Evolutionary conservation across 208 protist species (phyloP), one percentile per base, ranked within the genome.

Genomic region (Sergeia podlipaevii): DNA sequence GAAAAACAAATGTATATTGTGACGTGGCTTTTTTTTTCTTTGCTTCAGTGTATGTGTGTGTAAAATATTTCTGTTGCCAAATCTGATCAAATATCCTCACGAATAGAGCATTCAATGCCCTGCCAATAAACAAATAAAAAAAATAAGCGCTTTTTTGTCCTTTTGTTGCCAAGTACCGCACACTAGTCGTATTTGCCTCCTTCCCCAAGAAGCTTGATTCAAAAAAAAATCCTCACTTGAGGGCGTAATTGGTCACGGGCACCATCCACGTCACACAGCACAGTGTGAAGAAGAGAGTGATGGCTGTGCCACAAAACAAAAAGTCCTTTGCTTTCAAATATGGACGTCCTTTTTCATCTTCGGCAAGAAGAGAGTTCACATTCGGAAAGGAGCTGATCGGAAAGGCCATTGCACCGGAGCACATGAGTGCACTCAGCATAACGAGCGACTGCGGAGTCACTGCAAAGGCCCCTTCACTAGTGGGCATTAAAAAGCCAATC

Each of bases 371-470:
- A 2, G 90, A 93, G 67, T 94, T 96, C 0, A 97, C 82, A 71
- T 98, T 98, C 7, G 95, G 95, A 67, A 98, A 98, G 8, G 87
- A 96, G 42, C 89, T 95, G 68, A 97, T 94, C 26, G 95, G 91
- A 48, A 98, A 93, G 18, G 86, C 90, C 93, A 97, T 96, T 5
- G 91, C 77, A 34, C 89, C 90, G 10, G 90, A 97, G 64, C 83
- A 93, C 80, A 97, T 94, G 24, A 93, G 54, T 4, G 89, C 72
- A 18, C 71, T 77, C n/a, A 93, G 63, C 53, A 95, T 74, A n/a
- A 94, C 83, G 43, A 96, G 59, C 15, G 78, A 79, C 49, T 84
- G 69, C 29, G 85, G 84, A 13, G 89, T 89, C 0, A 89, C 70
- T 17, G 70, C 47, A 21, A 89, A 60, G 30, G 82, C 15, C 28